Conservation (phyloP, 1,284 basidiomycete genomes). For the Cutaneotrichosporon dermatis region DNA sequence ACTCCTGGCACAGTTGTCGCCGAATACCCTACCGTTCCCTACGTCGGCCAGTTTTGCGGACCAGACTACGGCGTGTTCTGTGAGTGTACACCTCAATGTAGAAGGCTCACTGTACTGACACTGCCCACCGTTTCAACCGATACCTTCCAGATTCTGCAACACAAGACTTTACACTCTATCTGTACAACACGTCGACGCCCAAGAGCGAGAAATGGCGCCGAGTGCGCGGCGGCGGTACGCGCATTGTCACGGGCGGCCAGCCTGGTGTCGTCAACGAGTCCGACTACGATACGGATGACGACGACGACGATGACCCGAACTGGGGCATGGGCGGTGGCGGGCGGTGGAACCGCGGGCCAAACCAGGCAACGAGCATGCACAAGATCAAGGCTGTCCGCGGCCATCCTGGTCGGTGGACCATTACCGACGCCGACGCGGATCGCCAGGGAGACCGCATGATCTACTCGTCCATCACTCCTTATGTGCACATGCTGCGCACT, state of each 20-base stretch:
- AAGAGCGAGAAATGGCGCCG: not conserved
- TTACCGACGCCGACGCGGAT: slow-evolving; percentile 90
- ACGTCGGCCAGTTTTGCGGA: slow-evolving; percentile 83
- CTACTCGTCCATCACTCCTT: slow-evolving; percentile 78
- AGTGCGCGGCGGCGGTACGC: slow-evolving; percentile 4
- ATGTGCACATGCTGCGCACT: slow-evolving; percentile 80
- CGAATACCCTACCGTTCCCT: slow-evolving; percentile 70
- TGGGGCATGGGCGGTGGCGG: slow-evolving; percentile 6
- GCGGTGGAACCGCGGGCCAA: slow-evolving; percentile 12
- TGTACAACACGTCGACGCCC: slow-evolving; percentile 65
- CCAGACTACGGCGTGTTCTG: slow-evolving; percentile 41
- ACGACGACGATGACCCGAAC: slow-evolving; percentile 45
- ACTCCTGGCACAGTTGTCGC: slow-evolving; percentile 82
- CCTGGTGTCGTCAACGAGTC: not conserved
- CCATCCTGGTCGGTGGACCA: slow-evolving; percentile 74
- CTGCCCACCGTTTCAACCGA: slow-evolving; percentile 42
- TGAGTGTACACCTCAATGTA: slow-evolving; percentile 11
- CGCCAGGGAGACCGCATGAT: slow-evolving; percentile 92
- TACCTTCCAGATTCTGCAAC: slow-evolving; percentile 47
- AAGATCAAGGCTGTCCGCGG: slow-evolving; percentile 75
- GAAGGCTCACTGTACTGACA: slow-evolving; percentile 21
- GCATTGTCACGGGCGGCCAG: slow-evolving; percentile 3
- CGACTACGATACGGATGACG: slow-evolving; percentile 10
- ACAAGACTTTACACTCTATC: slow-evolving; percentile 76
- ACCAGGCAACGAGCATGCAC: slow-evolving; percentile 58